Percentiles rank a stretch among this genome's conserved stretches.
phyloP scores from a whole-genome alignment of 345 rosid species.

The Microcos paniculata region DNA sequence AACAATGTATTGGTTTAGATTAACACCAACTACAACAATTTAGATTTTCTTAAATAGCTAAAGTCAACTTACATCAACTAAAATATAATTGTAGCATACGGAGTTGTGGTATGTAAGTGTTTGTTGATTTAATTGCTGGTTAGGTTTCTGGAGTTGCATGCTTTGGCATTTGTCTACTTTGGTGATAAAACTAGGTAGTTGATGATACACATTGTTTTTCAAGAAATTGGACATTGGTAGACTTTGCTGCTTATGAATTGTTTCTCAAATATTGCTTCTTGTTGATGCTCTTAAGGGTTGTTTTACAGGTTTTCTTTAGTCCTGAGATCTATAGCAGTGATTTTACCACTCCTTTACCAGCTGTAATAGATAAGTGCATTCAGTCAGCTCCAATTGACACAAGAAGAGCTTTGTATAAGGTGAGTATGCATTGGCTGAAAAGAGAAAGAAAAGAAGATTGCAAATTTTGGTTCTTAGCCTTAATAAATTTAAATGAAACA shows the following conservation, averaged over 20 bases:
- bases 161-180: background rate
- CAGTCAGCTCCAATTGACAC: conserved; percentile 99
- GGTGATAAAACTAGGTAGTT: background rate
- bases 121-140: conserved; percentile 8
- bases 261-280: conserved; percentile 10
- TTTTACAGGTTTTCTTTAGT: conserved; percentile 78
- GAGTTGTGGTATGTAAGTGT: background rate
- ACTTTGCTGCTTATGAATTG: conserved; percentile 15
- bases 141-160: background rate
- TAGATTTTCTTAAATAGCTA: background rate
- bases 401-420: conserved; percentile 97
- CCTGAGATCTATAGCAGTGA: conserved; percentile 91
- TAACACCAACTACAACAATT: background rate
- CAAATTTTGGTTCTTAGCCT: conserved; percentile 10
- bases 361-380: conserved; percentile 87
- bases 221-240: background rate
- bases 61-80: background rate
- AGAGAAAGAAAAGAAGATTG: background rate
- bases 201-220: background rate
- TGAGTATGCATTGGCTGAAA: conserved; percentile 18
- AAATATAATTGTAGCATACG: background rate
- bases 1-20: background rate
- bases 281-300: conserved; percentile 18
- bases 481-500: conserved; percentile 4
- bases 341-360: conserved; percentile 74